Percentiles rank a stretch among this genome's conserved stretches.
These are phyloP conservation scores for Clavaria fumosa DNA, from an alignment of 768 basidiomycete genomes.

Conservation along the genomic window DNA sequence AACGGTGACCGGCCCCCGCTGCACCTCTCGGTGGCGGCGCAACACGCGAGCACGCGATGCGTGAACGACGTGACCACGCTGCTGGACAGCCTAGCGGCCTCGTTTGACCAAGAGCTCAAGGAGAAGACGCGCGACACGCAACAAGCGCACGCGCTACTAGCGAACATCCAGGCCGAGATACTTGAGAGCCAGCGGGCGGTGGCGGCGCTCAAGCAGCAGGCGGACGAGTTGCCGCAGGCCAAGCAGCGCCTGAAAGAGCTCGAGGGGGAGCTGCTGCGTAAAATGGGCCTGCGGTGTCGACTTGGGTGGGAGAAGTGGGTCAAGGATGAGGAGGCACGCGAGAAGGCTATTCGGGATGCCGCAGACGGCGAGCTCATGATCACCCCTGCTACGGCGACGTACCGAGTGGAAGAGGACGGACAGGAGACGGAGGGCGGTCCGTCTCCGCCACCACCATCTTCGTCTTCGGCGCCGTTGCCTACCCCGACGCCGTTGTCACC, in stretches of 20 bases:
- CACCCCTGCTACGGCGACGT: conserved; percentile 29
- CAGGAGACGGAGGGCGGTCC: conserved; percentile 17
- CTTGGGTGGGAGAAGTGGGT: conserved; percentile 91
- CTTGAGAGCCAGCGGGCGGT: conserved; percentile 70
- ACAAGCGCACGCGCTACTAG: conserved; percentile 76
- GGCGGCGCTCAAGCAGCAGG: conserved; percentile 48
- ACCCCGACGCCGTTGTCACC: too few relatives aligned
- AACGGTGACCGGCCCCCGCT: conserved; percentile 57
- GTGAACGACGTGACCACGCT: conserved; percentile 75
- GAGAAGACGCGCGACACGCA: conserved; percentile 85
- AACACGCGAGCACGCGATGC: conserved; percentile 73
- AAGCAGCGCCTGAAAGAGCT: conserved; percentile 43
- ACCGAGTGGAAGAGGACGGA: conserved; percentile 34
- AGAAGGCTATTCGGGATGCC: conserved; percentile 48
- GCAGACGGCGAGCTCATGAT: conserved; percentile 40
- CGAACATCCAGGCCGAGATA: conserved; percentile 82
- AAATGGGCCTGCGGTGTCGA: conserved; percentile 72
- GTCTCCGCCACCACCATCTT: too few relatives aligned
- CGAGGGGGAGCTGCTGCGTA: conserved; percentile 48
- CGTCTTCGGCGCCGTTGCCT: too few relatives aligned
- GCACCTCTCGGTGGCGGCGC: conserved; percentile 74
- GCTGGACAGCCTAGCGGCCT: conserved; percentile 75
- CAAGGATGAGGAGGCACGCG: conserved; percentile 68
- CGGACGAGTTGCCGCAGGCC: conserved; percentile 47
- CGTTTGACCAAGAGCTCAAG: conserved; percentile 83